Conservation (phyloP, 2,329 filamentous ascomycete genomes). For the Nigrospora oryzae region DNA sequence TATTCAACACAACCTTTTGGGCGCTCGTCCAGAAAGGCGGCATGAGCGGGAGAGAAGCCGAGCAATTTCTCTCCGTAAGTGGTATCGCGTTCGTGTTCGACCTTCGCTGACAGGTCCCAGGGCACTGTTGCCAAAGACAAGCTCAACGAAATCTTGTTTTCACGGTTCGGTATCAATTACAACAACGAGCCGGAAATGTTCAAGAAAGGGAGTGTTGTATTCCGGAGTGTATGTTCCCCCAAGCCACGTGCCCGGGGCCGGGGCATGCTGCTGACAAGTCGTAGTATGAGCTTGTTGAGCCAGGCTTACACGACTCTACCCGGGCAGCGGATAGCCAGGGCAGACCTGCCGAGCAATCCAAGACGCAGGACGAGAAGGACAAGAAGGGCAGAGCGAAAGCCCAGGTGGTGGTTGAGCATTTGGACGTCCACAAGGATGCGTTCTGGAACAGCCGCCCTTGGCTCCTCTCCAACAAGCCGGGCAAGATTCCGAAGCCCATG, state of each 20-base stretch:
- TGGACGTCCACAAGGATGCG: constrained; percentile 90
- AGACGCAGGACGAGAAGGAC: constrained; percentile 76
- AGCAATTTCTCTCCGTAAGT: constrained; percentile 65
- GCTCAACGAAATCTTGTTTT: constrained; percentile 83
- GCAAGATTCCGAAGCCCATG: constrained; percentile 57
- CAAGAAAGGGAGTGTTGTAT: constrained; percentile 87
- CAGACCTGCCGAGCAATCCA: constrained; percentile 55
- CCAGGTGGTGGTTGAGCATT: constrained; percentile 70
- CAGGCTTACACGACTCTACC: constrained; percentile 35
- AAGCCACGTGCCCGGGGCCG: not conserved
- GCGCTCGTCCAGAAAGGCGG: constrained; percentile 71
- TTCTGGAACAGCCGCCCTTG: constrained; percentile 89
- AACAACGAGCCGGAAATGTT: constrained; percentile 92
- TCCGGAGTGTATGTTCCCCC: constrained; percentile 57
- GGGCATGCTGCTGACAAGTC: constrained; percentile 12
- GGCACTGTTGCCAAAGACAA: constrained; percentile 82
- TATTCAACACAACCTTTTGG: constrained; percentile 98
- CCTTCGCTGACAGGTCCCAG: constrained; percentile 30
- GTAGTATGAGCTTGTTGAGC: constrained; percentile 64
- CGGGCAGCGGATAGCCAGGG: constrained; percentile 37
- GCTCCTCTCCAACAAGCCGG: constrained; percentile 68
- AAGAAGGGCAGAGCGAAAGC: constrained; percentile 76
- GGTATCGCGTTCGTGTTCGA: not conserved
- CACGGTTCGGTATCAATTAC: constrained; percentile 86
- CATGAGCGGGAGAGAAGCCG: constrained; percentile 69